These are phyloP conservation scores for Mycotypha africana DNA, from an alignment of 371 early-diverging fungal genomes.

Conservation along the genomic window DNA sequence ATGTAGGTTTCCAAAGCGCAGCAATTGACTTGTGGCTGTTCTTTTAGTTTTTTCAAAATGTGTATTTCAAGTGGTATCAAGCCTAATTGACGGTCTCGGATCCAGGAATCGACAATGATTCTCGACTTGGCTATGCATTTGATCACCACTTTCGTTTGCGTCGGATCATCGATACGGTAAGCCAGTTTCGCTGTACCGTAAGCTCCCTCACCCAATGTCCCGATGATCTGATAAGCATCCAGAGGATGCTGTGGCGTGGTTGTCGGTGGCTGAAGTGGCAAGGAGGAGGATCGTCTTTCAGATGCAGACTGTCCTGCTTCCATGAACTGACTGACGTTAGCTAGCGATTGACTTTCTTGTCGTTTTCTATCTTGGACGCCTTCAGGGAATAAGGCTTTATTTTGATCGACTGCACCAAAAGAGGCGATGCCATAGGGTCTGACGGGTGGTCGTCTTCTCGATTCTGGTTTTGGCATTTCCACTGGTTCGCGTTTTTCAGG, in stretches of 20 bases:
- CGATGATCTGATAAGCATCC: conserved; percentile 55
- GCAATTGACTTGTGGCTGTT: conserved; percentile 56
- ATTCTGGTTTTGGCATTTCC: background rate
- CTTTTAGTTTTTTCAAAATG: conserved; percentile 54
- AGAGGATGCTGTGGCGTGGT: conserved; percentile 14
- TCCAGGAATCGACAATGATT: conserved; percentile 66
- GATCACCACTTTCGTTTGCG: conserved; percentile 55
- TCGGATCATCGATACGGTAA: conserved; percentile 40
- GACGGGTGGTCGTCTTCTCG: conserved; percentile 16
- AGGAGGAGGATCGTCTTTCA: no score
- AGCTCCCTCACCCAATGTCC: conserved; percentile 68
- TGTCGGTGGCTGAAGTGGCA: no score
- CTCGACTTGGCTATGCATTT: conserved; percentile 65
- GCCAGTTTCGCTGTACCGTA: conserved; percentile 66
- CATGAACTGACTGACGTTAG: background rate
- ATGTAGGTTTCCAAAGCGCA: conserved; percentile 50
- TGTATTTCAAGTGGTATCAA: conserved; percentile 68
- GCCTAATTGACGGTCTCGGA: conserved; percentile 54
- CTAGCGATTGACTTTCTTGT: background rate
- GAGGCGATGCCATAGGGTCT: conserved; percentile 15
- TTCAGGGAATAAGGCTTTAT: conserved; percentile 9
- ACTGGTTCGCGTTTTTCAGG: background rate
- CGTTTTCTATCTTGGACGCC: background rate
- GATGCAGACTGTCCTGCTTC: background rate
- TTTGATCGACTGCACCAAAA: conserved; percentile 15